These are phyloP conservation scores for Toxoplasma gondii DNA, from an alignment of 169 alveolate genomes.

Conservation along the genomic window DNA sequence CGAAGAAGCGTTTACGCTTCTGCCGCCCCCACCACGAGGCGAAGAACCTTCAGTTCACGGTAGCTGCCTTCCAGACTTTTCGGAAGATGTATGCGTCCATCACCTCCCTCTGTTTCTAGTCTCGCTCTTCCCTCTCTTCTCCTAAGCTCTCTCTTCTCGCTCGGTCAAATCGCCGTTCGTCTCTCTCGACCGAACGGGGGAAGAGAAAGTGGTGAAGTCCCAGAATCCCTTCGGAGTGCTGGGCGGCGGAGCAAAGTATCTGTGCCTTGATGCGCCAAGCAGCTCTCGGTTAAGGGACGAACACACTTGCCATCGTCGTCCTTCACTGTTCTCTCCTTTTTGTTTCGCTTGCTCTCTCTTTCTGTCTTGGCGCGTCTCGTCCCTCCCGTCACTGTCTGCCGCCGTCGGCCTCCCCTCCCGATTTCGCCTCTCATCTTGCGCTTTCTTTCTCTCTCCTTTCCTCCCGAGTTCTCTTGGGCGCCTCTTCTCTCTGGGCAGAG, in stretches of 20 bases:
- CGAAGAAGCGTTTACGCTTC: too few relatives aligned
- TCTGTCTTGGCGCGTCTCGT: background rate
- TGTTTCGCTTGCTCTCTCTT: background rate
- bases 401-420: background rate
- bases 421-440: background rate
- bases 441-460: background rate
- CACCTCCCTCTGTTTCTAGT: too few relatives aligned
- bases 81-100: too few relatives aligned
- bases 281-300: background rate
- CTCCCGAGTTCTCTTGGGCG: background rate
- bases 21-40: too few relatives aligned
- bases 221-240: background rate
- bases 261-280: constrained; percentile 6
- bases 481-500: too few relatives aligned
- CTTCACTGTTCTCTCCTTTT: too few relatives aligned
- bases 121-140: background rate
- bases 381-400: background rate
- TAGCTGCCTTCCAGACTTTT: too few relatives aligned
- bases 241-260: background rate
- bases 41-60: too few relatives aligned
- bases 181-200: background rate
- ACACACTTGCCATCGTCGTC: background rate
- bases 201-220: background rate
- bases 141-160: background rate
- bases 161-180: background rate